Base-by-base conservation (phyloP, 257 asterid genomes). In the Anisodus acutangulus region DNA sequence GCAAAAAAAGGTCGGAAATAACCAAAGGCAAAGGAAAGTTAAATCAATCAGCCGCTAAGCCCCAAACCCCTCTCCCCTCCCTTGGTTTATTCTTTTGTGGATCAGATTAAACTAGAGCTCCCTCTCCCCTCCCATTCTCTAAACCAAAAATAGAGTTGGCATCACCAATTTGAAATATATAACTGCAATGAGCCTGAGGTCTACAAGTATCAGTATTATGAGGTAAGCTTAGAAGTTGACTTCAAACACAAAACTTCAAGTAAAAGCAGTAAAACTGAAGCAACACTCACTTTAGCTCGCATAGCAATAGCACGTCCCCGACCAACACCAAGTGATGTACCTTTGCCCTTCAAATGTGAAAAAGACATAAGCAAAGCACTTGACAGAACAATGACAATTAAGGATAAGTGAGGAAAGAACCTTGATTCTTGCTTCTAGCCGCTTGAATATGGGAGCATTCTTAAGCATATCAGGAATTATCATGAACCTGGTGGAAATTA, bases 401-500 rank as follows among this genome's bases (percentile, higher is more conserved):
- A 69, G 10, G 45, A 3, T 41, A 45, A 4, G 15, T 68, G 60
- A 39, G 99, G 99, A 83, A 62, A 76, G 83, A 82, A 96, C 98
- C 99, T 96, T 96, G 85, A 96, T 96, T 87, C 92, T 96, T 85
- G 99, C 90, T 85, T 96, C 99, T 91, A 94, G 89, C 17, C 95
- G 97, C 87, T 96, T 96, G 84, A 96, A 96, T 98, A 96, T 96
- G 51, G 98, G 98, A 87, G 99, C 99, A 87, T 96, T 96, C 91
- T 94, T 94, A 26, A 96, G 98, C 99, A 96, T 94, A 86, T 93
- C 98, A 0, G 99, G 99, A 59, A 95, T 96, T 45, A 96, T 97
- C 98, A 94, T 96, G 89, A 94, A 96, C 93, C 99, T 95, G 93
- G 53, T 71, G 78, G 67, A 74, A 17, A 82, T 11, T 57, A 82